These are phyloP conservation scores for Coffea eugenioides DNA, from an alignment of 257 asterid genomes.

Conservation along the genomic window DNA sequence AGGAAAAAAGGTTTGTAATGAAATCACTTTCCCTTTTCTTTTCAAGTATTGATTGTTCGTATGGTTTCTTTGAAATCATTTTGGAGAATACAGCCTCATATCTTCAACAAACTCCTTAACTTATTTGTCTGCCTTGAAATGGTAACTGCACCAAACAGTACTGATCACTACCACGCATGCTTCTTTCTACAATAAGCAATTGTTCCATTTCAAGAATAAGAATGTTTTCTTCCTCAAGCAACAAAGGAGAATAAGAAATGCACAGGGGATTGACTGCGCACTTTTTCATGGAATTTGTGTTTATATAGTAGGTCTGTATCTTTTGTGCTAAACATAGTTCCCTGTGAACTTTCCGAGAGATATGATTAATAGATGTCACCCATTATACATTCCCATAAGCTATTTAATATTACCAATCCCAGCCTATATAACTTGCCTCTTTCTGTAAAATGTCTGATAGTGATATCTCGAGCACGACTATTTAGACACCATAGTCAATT, in stretches of 20 bases:
- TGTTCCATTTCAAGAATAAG: too few relatives aligned
- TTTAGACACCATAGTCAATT: background rate
- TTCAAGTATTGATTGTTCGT: background rate
- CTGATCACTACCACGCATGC: background rate
- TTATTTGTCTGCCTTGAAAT: background rate
- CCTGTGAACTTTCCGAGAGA: background rate
- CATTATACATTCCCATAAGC: background rate
- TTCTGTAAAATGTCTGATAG: background rate
- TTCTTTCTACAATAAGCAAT: background rate
- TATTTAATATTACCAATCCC: background rate
- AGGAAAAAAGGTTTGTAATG: slow-evolving; percentile 59
- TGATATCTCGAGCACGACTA: background rate
- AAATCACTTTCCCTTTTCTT: background rate
- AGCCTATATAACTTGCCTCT: background rate
- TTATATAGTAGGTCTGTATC: background rate
- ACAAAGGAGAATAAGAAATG: background rate
- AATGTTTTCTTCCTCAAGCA: background rate
- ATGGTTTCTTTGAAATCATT: background rate
- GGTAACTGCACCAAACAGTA: background rate
- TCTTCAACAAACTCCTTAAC: background rate
- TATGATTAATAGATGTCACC: background rate
- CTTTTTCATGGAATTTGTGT: background rate
- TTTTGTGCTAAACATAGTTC: background rate
- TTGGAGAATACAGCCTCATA: background rate
- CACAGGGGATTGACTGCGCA: background rate